These are phyloP conservation scores for Sporopachydermia quercuum DNA, from an alignment of 805 yeast genomes.

Conservation along the genomic window DNA sequence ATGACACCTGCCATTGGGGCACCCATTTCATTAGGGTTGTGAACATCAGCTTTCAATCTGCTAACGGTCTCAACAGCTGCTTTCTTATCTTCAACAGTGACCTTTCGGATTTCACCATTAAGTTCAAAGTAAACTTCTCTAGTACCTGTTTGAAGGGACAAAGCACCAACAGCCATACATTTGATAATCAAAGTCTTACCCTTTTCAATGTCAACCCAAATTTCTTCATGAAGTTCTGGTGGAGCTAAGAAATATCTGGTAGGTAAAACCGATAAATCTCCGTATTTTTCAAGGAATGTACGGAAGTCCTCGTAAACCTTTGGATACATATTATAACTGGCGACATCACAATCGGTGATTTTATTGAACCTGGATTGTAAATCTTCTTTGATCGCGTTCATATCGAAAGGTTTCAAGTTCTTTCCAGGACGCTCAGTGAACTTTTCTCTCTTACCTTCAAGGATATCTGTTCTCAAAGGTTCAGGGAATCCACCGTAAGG, in stretches of 20 bases:
- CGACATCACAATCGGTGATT: constrained; percentile 77
- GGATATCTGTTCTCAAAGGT: constrained; percentile 84
- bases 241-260: constrained; percentile 83
- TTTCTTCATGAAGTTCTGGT: constrained; percentile 77
- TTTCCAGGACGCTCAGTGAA: constrained; percentile 86
- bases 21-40: constrained; percentile 83
- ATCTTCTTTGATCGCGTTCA: constrained; percentile 57
- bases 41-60: constrained; percentile 81
- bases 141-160: constrained; percentile 69
- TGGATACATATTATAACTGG: constrained; percentile 95
- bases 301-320: constrained; percentile 86
- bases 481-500: constrained; percentile 99
- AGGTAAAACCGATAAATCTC: constrained; percentile 90
- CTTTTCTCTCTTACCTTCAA: constrained; percentile 86
- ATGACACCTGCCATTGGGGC: constrained; percentile 99
- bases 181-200: constrained; percentile 90
- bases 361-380: constrained; percentile 64
- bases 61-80: constrained; percentile 75
- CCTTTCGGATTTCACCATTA: constrained; percentile 97
- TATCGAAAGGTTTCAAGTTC: constrained; percentile 71
- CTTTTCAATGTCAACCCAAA: constrained; percentile 77
- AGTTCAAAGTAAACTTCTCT: constrained; percentile 96
- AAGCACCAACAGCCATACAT: constrained; percentile 84
- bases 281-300: constrained; percentile 59
- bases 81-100: constrained; percentile 75